A percentile compares a stretch with the other conserved stretches of the same genome.
Evolutionary conservation across 106 monocot genomes (phyloP).

Genomic region (Alisma plantagoaquatica): DNA sequence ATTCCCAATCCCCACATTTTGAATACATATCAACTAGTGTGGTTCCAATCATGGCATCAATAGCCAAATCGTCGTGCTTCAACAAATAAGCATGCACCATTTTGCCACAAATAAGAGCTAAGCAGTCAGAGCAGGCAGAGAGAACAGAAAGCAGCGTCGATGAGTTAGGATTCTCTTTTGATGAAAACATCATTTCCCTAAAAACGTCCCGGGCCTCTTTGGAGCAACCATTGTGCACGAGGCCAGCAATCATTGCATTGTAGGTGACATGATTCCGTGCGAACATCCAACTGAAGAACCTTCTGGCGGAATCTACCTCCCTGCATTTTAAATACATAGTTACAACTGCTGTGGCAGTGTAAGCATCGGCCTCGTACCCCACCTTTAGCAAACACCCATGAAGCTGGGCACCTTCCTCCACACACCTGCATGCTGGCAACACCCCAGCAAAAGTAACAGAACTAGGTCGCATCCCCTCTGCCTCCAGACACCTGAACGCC

Average conservation of each 20-base stretch:
- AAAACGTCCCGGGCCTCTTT: slow-evolving; percentile 19
- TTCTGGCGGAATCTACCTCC: slow-evolving; percentile 13
- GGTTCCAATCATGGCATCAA: slow-evolving; percentile 21
- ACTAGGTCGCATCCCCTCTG: slow-evolving; percentile 15
- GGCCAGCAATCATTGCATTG: slow-evolving; percentile 40
- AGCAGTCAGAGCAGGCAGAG: slow-evolving; percentile 22
- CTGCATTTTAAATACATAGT: slow-evolving; percentile 26
- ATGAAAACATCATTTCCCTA: slow-evolving; percentile 10
- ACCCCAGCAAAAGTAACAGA: slow-evolving; percentile 26
- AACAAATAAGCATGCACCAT: slow-evolving; percentile 25
- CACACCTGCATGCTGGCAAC: slow-evolving; percentile 14
- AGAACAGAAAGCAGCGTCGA: slow-evolving; percentile 26
- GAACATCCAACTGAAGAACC: slow-evolving; percentile 11
- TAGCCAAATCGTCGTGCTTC: slow-evolving; percentile 12
- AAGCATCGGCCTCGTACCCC: slow-evolving; percentile 18
- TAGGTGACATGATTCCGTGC: slow-evolving; percentile 17
- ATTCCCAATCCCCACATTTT: slow-evolving; percentile 15
- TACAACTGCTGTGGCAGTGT: slow-evolving; percentile 21
- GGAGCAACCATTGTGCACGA: slow-evolving; percentile 7
- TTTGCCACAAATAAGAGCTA: slow-evolving; percentile 17
- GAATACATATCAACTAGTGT: slow-evolving; percentile 28
- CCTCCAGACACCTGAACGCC: slow-evolving; percentile 5
- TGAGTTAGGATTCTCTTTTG: slow-evolving; percentile 3
- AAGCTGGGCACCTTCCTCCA: slow-evolving; percentile 18
- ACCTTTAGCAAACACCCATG: slow-evolving; percentile 21